Percentiles rank a stretch among this genome's conserved stretches.
Evolutionary conservation across 768 basidiomycete species (phyloP).

Genomic region (Suillus hirtellus): DNA sequence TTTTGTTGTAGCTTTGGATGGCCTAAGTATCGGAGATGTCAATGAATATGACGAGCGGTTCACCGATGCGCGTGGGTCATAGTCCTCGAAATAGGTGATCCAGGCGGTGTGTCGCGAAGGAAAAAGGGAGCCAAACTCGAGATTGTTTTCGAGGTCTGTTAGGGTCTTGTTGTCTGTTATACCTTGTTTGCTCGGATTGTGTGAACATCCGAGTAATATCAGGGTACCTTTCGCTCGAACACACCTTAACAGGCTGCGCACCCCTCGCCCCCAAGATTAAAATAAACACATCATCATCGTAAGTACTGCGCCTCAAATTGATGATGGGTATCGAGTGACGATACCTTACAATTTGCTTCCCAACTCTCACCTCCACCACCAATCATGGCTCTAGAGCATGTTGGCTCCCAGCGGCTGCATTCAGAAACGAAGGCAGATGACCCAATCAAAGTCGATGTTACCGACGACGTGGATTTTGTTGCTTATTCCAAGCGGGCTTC

Average conservation of each 20-base stretch:
- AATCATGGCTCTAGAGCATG: not conserved
- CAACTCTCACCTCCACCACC: not conserved
- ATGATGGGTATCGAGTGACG: not conserved
- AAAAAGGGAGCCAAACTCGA: too few species aligned
- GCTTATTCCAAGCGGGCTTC: constrained; percentile 54
- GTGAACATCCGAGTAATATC: too few species aligned
- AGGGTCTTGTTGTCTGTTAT: too few species aligned
- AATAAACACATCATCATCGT: not conserved
- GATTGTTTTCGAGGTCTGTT: too few species aligned
- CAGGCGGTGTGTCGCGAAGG: too few species aligned
- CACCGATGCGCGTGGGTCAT: too few species aligned
- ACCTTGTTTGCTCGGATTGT: too few species aligned
- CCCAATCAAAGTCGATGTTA: not conserved
- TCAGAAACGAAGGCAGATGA: not conserved
- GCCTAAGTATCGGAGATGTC: too few species aligned
- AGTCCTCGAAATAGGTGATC: too few species aligned
- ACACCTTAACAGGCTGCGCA: not conserved
- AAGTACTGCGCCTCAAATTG: not conserved
- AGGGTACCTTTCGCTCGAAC: too few species aligned
- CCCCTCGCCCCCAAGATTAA: not conserved
- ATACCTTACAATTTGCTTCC: not conserved
- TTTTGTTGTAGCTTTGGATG: too few species aligned
- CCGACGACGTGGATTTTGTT: constrained; percentile 34
- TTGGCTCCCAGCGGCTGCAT: not conserved
- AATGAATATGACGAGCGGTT: too few species aligned